phyloP scores from a whole-genome alignment of 345 rosid species.

The Carallia pectinifolia region DNA sequence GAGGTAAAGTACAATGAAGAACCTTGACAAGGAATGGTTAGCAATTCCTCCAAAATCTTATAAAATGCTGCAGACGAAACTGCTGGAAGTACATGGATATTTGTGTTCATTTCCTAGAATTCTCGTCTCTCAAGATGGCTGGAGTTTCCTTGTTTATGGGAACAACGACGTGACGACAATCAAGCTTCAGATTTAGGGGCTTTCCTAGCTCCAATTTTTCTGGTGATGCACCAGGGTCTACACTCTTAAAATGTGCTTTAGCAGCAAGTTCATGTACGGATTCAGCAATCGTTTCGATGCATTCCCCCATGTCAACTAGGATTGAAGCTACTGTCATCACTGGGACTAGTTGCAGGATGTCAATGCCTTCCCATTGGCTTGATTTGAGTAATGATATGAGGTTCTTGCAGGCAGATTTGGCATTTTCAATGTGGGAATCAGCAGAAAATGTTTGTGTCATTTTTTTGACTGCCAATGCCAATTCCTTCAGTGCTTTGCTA shows the following conservation, averaged over 20 bases:
- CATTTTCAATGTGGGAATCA: constrained; percentile 41
- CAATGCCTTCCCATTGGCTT: constrained; percentile 40
- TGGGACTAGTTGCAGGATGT: constrained; percentile 37
- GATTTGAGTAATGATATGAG: constrained; percentile 48
- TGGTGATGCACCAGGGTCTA: constrained; percentile 21
- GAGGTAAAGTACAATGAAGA: too few species aligned
- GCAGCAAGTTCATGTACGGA: constrained; percentile 52
- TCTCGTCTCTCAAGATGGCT: neutral
- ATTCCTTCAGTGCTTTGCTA: constrained; percentile 53
- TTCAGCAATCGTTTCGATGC: constrained; percentile 52
- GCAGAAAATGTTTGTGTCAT: constrained; percentile 42
- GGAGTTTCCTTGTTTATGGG: neutral
- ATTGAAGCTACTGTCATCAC: constrained; percentile 51
- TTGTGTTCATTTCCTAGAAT: neutral
- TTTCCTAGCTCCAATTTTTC: constrained; percentile 32
- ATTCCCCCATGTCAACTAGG: constrained; percentile 47
- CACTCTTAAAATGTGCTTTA: constrained; percentile 40
- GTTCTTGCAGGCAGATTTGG: constrained; percentile 34
- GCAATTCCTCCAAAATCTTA: too few species aligned
- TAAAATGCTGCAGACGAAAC: too few species aligned
- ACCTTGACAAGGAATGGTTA: too few species aligned
- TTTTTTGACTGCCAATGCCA: constrained; percentile 43
- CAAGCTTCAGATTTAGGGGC: neutral
- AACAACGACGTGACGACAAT: constrained; percentile 11
- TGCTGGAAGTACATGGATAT: too few species aligned